Evolutionary conservation across 2,329 filamentous ascomycete species (phyloP).

Genomic region (Diaporthe sp.): DNA sequence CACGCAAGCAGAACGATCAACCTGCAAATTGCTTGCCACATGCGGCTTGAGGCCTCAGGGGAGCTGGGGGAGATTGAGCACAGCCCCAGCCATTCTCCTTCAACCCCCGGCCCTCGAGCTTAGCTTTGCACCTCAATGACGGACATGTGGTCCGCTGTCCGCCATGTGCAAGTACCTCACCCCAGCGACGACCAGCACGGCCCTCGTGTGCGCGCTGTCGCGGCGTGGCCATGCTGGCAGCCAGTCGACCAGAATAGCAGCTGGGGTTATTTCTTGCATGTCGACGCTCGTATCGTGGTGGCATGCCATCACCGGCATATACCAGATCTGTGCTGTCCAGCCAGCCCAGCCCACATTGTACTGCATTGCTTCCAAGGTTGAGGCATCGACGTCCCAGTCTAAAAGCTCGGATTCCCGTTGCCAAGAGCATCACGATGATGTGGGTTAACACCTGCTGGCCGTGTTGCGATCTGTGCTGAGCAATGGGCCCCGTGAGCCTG

Average conservation of each 20-base stretch:
- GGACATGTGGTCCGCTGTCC: not conserved
- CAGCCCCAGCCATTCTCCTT: not conserved
- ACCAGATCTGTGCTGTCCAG: not conserved
- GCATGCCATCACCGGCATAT: not conserved
- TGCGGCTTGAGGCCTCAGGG: not conserved
- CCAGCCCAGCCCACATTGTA: conserved; percentile 20
- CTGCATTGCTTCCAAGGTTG: not conserved
- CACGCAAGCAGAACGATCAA: not conserved
- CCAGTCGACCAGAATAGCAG: conserved; percentile 15
- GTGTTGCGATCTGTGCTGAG: conserved; percentile 28
- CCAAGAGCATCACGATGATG: conserved; percentile 22
- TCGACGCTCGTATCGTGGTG: conserved; percentile 3
- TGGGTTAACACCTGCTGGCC: conserved; percentile 16
- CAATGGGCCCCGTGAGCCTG: not conserved
- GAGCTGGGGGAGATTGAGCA: conserved; percentile 10
- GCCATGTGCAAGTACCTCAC: not conserved
- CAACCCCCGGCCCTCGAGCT: not conserved
- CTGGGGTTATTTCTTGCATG: not conserved
- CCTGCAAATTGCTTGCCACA: conserved; percentile 23
- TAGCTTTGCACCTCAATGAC: not conserved
- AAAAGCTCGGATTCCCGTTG: conserved; percentile 25
- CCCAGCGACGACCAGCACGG: not conserved
- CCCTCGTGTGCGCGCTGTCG: not conserved
- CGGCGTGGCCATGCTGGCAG: conserved; percentile 1
- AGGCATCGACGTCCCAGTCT: not conserved